These are phyloP conservation scores for Penicillium oxalicum DNA, from an alignment of 2,329 filamentous ascomycete species.

Conservation along the genomic window DNA sequence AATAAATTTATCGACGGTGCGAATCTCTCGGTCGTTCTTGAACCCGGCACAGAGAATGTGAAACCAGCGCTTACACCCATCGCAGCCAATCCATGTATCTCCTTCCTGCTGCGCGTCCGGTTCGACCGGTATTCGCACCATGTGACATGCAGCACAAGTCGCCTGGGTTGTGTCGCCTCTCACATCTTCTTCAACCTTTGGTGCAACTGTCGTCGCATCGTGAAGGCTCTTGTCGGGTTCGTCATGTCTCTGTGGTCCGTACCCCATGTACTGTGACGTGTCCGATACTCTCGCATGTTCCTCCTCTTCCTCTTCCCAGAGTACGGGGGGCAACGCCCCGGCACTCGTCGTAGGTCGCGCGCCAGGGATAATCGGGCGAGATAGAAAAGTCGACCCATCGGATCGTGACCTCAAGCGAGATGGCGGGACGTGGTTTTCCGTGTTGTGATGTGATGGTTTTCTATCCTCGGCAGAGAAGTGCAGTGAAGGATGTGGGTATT, in stretches of 20 bases:
- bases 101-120: constrained; percentile 48
- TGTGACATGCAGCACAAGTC: constrained; percentile 54
- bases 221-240: constrained; percentile 1
- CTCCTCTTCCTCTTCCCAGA: constrained; percentile 29
- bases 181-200: constrained; percentile 30
- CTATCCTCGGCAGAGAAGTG: constrained; percentile 12
- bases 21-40: constrained; percentile 57
- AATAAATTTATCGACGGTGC: constrained; percentile 63
- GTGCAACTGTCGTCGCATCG: constrained; percentile 13
- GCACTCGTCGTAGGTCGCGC: constrained; percentile 36
- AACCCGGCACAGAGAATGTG: constrained; percentile 63
- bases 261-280: constrained; percentile 6
- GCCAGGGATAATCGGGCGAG: constrained; percentile 32
- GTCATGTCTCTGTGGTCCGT: constrained; percentile 7
- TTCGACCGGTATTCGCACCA: constrained; percentile 47
- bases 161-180: constrained; percentile 30
- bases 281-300: constrained; percentile 12
- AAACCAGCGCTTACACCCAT: constrained; percentile 64
- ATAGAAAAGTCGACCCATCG: constrained; percentile 37
- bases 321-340: constrained; percentile 28
- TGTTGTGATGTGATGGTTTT: constrained; percentile 11
- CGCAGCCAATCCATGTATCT: constrained; percentile 59
- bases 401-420: constrained; percentile 39
- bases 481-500: constrained; percentile 13
- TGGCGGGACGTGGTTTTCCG: constrained; percentile 21